Percentiles rank a stretch among this genome's conserved stretches.
phyloP scores from a whole-genome alignment of 495 filamentous ascomycete species.

The Mycothermus thermophilus region DNA sequence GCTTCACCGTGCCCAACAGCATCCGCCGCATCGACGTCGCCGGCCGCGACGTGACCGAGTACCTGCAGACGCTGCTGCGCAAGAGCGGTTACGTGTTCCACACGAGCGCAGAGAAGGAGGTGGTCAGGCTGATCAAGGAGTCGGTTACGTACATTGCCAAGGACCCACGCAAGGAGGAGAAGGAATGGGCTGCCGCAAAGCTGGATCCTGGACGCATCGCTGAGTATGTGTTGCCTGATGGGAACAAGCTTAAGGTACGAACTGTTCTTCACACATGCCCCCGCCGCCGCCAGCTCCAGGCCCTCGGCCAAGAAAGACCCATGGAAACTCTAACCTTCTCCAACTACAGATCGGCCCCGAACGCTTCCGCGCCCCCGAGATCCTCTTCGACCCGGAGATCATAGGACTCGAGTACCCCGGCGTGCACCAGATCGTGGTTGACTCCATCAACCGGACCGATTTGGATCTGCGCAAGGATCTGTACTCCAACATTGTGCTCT shows the following conservation, averaged over 20 bases:
- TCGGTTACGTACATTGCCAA: conserved; percentile 80
- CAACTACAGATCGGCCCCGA: conserved; percentile 63
- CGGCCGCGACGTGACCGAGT: conserved; percentile 93
- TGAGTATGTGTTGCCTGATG: conserved; percentile 84
- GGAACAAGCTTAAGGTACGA: conserved; percentile 74
- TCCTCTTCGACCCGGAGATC: conserved; percentile 93
- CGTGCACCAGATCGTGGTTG: conserved; percentile 93
- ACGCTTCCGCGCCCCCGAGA: conserved; percentile 90
- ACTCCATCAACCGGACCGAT: conserved; percentile 93
- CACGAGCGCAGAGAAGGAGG: conserved; percentile 96
- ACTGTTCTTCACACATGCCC: background rate
- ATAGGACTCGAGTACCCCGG: conserved; percentile 96
- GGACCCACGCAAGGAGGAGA: conserved; percentile 88
- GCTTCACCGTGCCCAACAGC: conserved; percentile 89
- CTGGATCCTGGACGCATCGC: conserved; percentile 52
- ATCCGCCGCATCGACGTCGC: conserved; percentile 95
- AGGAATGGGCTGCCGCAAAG: conserved; percentile 71
- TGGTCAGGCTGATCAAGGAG: conserved; percentile 94
- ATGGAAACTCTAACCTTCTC: too few relatives aligned
- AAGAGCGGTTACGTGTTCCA: conserved; percentile 92
- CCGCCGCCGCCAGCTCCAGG: too few relatives aligned
- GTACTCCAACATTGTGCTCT: conserved; percentile 93
- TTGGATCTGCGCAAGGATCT: conserved; percentile 88
- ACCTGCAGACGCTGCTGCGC: conserved; percentile 79
- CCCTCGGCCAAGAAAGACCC: too few relatives aligned